phyloP scores from a whole-genome alignment of 2,329 filamentous ascomycete species.

The Fusarium sp. region DNA sequence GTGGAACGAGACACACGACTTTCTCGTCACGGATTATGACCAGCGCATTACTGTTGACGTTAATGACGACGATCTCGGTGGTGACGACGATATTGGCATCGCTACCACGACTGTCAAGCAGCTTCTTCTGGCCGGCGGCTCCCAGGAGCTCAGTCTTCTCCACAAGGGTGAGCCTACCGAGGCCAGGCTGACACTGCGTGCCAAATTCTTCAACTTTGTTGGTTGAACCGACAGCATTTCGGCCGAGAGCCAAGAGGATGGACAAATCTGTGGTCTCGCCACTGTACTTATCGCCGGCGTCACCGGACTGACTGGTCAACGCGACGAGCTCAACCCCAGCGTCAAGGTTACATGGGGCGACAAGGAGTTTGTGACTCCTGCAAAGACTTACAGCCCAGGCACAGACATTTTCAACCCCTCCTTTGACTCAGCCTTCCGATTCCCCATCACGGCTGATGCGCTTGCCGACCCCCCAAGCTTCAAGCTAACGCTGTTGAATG shows the following conservation, averaged over 20 bases:
- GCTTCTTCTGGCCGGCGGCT: conserved; percentile 35
- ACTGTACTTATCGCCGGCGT: conserved; percentile 40
- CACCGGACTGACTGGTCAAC: conserved; percentile 32
- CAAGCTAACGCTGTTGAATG: conserved; percentile 35
- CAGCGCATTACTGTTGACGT: conserved; percentile 40
- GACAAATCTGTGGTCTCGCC: conserved; percentile 41
- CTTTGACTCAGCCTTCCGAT: conserved; percentile 40
- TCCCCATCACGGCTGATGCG: conserved; percentile 37
- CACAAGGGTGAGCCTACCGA: conserved; percentile 37
- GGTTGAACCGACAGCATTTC: conserved; percentile 36
- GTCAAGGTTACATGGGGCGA: conserved; percentile 42
- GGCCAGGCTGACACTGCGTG: conserved; percentile 36
- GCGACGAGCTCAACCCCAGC: conserved; percentile 42
- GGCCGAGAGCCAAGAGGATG: conserved; percentile 23
- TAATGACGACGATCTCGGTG: conserved; percentile 37
- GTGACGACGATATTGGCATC: conserved; percentile 42
- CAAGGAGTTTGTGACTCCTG: conserved; percentile 39
- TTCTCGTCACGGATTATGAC: conserved; percentile 42
- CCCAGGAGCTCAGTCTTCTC: conserved; percentile 32
- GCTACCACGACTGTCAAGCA: conserved; percentile 38
- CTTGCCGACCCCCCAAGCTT: conserved; percentile 30
- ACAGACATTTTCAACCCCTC: conserved; percentile 43
- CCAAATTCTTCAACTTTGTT: conserved; percentile 40
- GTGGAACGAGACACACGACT: conserved; percentile 45
- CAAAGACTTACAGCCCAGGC: conserved; percentile 39